These are phyloP conservation scores for Prototheca stagnorum DNA, from an alignment of 163 green algal species.

Conservation along the genomic window DNA sequence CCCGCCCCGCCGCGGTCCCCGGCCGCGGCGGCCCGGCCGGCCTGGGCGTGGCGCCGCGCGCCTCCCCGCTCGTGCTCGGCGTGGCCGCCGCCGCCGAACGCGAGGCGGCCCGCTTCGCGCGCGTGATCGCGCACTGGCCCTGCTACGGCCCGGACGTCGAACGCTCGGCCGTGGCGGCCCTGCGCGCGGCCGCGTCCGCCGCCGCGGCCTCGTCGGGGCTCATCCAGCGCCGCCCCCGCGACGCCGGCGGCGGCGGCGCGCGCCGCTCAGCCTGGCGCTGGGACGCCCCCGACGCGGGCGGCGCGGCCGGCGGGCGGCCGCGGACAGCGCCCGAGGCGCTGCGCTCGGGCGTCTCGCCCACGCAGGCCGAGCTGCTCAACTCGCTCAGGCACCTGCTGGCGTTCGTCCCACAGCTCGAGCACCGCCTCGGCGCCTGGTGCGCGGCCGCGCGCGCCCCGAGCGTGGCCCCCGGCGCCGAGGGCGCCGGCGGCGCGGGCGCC, in stretches of 20 bases:
- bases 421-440: constrained; percentile 42
- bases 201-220: constrained; percentile 54
- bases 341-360: constrained; percentile 13
- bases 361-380: constrained; percentile 65
- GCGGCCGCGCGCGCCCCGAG: constrained; percentile 2
- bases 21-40: neutral
- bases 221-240: constrained; percentile 15
- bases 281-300: constrained; percentile 2
- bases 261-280: constrained; percentile 11
- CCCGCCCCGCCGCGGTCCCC: neutral
- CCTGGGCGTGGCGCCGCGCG: constrained; percentile 11
- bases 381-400: constrained; percentile 51
- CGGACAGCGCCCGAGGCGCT: constrained; percentile 7
- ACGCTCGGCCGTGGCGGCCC: constrained; percentile 36
- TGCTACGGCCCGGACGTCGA: constrained; percentile 43
- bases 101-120: constrained; percentile 46
- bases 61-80: constrained; percentile 39
- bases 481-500: neutral
- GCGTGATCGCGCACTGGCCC: constrained; percentile 58
- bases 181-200: constrained; percentile 41
- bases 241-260: neutral
- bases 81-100: constrained; percentile 34
- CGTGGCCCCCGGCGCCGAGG: constrained; percentile 1
- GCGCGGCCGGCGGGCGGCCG: neutral
- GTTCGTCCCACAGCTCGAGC: constrained; percentile 47